Percentiles rank a stretch among this genome's conserved stretches.
Conservation (phyloP, 192 early-diverging fungal species). For the Entrophospora sp. region DNA sequence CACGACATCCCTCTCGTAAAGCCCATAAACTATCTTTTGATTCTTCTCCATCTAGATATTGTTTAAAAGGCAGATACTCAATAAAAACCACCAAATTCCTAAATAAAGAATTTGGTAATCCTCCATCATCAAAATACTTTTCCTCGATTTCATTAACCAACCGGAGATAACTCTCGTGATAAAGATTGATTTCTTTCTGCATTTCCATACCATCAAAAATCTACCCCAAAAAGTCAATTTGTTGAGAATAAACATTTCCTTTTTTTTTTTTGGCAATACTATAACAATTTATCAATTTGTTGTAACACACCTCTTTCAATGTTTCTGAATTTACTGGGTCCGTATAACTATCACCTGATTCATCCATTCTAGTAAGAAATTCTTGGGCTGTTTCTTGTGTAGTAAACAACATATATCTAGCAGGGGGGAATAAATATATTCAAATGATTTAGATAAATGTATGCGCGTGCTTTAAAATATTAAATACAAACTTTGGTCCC, state of each 20-base stretch:
- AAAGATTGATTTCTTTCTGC: not conserved
- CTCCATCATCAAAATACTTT: not conserved
- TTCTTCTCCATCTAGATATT: not conserved
- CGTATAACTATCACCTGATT: conserved; percentile 60
- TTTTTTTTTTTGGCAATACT: not conserved
- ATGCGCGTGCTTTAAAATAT: not conserved
- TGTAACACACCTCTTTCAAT: conserved; percentile 44
- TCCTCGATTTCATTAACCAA: not conserved
- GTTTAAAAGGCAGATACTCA: not conserved
- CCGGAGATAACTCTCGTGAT: not conserved
- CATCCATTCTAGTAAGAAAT: conserved; percentile 51
- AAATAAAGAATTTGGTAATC: conserved; percentile 3
- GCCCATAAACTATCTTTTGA: not conserved
- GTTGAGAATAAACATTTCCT: not conserved
- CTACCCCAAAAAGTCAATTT: not conserved
- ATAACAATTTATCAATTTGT: not conserved
- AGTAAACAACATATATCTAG: conserved; percentile 54
- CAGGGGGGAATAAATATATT: conserved; percentile 8
- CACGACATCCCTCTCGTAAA: not conserved
- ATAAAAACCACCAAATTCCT: not conserved
- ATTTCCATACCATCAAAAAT: not conserved
- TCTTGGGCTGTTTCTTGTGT: conserved; percentile 37
- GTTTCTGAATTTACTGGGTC: conserved; percentile 40
- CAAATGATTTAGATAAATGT: conserved; percentile 1
- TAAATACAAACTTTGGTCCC: conserved; percentile 42